Evolutionary conservation across 148 eudicot species (phyloP), one percentile per base, ranked within the genome.

Genomic region (Camellia lanceoleosa): DNA sequence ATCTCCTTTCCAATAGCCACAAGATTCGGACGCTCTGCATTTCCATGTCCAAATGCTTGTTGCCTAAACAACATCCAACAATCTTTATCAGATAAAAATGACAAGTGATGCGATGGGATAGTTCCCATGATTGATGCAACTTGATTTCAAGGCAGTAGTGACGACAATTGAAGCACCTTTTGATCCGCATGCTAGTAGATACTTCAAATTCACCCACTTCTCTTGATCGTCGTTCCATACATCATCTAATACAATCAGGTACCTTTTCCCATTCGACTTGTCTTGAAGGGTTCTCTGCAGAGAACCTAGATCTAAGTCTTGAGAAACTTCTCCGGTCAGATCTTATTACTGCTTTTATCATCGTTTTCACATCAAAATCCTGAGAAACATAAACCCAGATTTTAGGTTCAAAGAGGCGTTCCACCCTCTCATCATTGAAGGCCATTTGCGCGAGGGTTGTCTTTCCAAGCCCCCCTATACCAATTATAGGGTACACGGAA

Each of bases 221-320:
- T 59, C 68, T 42, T 59, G 67, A 60, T 43, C 55, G 15, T 18
- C 54, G 41, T 42, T 3, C 78, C 78, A 73, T 13, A 55, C 14
- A 55, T 73, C 76, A 73, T 73, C 76, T 3, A 73, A 55, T 7
- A 73, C 62, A 43, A 75, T 9, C 38, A 75, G 3, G 4, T 42
- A 75, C 19, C 54, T 18, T 43, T 60, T 60, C 7, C 60, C 68
- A 60, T 43, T 18, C 44, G 41, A 1, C 3, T 41, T 1, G 3
- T 74, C 42, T 38, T 9, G 68, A 59, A 75, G 38, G 1, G 2
- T 9, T 42, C 7, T 42, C 38, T 75, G 67, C 66, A 60, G 8
- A n/a, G 66, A 18, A 75, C n/a, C 68, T 4, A 42, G 51, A 6
- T 47, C 51, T 0, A 47, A 47, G 51, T 4, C 51, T 47, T 47